Evolutionary conservation across 1,284 basidiomycete genomes (phyloP).

Genomic region (Austroboletus niveus): DNA sequence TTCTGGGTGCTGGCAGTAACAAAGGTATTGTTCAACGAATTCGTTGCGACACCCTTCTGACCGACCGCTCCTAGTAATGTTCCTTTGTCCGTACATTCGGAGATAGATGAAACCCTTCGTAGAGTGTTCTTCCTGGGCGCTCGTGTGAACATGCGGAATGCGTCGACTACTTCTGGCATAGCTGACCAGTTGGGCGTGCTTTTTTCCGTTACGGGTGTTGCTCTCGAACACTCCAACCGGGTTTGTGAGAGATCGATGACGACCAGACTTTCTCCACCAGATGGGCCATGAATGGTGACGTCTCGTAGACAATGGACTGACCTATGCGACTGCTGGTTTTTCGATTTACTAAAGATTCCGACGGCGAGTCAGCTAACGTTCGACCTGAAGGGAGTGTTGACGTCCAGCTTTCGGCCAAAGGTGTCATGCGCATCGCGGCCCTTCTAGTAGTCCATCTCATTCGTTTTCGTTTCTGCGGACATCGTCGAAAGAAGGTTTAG

Average conservation of each 20-base stretch:
- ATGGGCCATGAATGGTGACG: background rate
- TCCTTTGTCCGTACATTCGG: slow-evolving; percentile 2
- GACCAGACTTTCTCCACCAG: background rate
- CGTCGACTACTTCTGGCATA: slow-evolving; percentile 20
- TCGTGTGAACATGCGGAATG: slow-evolving; percentile 17
- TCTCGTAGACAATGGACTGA: background rate
- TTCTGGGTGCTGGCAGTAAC: slow-evolving; percentile 13
- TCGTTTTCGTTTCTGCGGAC: too few species aligned
- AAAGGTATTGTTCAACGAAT: slow-evolving; percentile 12
- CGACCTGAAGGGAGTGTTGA: slow-evolving; percentile 7
- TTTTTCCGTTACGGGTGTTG: background rate
- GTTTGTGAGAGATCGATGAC: background rate
- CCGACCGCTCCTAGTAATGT: slow-evolving; percentile 5
- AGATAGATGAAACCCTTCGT: slow-evolving; percentile 5
- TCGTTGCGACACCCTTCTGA: slow-evolving; percentile 19
- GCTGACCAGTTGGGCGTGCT: slow-evolving; percentile 16
- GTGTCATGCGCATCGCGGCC: too few species aligned
- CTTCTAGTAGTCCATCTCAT: too few species aligned
- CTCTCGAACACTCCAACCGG: background rate
- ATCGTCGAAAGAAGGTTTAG: too few species aligned
- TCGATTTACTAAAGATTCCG: background rate
- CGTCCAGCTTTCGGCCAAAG: background rate
- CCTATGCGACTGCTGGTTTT: background rate
- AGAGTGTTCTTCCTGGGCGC: slow-evolving; percentile 1
- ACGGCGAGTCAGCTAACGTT: slow-evolving; percentile 14